These are phyloP conservation scores for Monosporozyma solicola DNA, from an alignment of 805 yeast species.

Conservation along the genomic window DNA sequence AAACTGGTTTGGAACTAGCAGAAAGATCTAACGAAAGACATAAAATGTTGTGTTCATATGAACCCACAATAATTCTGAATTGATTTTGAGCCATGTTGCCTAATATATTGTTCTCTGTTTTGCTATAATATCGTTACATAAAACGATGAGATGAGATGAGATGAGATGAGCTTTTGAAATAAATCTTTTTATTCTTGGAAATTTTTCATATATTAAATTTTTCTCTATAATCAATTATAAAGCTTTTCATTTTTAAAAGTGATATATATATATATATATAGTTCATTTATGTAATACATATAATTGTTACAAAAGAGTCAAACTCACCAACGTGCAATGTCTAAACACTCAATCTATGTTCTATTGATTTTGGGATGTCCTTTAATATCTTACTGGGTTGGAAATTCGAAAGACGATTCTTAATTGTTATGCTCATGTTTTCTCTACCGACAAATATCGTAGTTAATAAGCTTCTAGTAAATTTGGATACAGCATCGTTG, in stretches of 20 bases:
- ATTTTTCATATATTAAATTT: background rate
- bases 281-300: too few relatives aligned
- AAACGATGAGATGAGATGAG: conserved; percentile 2
- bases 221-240: background rate
- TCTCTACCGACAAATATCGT: conserved; percentile 45
- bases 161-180: background rate
- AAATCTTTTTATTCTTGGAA: background rate
- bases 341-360: background rate
- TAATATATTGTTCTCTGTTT: background rate
- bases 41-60: conserved; percentile 86
- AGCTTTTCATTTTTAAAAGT: background rate
- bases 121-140: too few relatives aligned
- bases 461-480: conserved; percentile 37
- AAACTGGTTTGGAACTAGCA: conserved; percentile 41
- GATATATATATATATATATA: background rate
- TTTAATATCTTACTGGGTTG: conserved; percentile 16
- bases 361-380: conserved; percentile 3
- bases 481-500: conserved; percentile 30
- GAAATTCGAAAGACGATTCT: conserved; percentile 24
- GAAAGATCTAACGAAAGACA: conserved; percentile 72
- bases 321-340: too few relatives aligned
- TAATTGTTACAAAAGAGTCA: background rate
- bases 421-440: conserved; percentile 36
- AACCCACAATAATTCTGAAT: conserved; percentile 84
- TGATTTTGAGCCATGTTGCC: conserved; percentile 24